Percentiles rank a stretch among this genome's conserved stretches.
These are phyloP conservation scores for Hericium erinaceus DNA, from an alignment of 768 basidiomycete genomes.

Conservation along the genomic window DNA sequence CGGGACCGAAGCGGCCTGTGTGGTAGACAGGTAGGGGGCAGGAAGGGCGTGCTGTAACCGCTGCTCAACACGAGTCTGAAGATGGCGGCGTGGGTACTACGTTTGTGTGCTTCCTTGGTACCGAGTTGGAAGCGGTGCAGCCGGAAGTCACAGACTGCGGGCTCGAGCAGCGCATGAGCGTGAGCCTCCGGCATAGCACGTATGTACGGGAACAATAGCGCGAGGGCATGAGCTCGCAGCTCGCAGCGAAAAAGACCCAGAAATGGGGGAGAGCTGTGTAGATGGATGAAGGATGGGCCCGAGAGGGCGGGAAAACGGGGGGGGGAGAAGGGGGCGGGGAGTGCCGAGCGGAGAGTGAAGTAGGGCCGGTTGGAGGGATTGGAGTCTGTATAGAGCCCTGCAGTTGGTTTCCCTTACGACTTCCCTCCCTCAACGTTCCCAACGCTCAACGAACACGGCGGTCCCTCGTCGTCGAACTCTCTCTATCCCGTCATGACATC, in stretches of 20 bases:
- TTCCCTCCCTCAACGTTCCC: conserved; percentile 1
- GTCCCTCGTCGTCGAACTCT: conserved; percentile 1
- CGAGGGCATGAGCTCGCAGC: background rate
- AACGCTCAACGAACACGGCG: background rate
- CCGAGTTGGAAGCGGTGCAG: no score
- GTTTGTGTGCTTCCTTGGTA: no score
- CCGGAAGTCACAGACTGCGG: no score
- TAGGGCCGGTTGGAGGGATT: conserved; percentile 2
- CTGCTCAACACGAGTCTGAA: no score
- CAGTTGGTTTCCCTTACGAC: conserved; percentile 10
- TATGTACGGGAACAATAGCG: no score
- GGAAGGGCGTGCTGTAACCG: no score
- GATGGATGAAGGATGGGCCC: background rate
- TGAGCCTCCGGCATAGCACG: no score
- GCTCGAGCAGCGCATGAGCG: no score
- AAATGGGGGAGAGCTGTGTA: background rate
- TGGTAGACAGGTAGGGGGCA: no score
- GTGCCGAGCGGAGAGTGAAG: background rate
- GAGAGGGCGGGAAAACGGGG: no score
- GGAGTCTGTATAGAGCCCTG: conserved; percentile 2
- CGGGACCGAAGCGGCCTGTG: no score
- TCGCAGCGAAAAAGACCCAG: background rate
- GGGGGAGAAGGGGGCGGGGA: background rate
- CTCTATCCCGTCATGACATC: conserved; percentile 30
- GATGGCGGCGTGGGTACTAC: no score